Percentiles rank a stretch among this genome's conserved stretches.
phyloP scores from a whole-genome alignment of 345 rosid species.

The Eucalyptus sp. region DNA sequence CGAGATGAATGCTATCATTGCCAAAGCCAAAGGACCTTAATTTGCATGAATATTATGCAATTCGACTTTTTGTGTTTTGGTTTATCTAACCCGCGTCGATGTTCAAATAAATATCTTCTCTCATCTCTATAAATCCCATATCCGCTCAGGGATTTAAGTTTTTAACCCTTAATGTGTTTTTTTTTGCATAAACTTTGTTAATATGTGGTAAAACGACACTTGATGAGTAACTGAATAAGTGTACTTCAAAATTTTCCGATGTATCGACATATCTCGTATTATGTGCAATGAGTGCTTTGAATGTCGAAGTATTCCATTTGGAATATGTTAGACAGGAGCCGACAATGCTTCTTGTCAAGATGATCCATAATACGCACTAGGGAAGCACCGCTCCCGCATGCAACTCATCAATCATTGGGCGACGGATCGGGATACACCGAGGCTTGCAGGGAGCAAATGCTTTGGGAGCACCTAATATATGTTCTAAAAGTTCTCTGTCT shows the following conservation, averaged over 20 bases:
- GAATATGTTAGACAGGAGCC: not conserved
- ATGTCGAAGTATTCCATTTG: not conserved
- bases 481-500: not conserved
- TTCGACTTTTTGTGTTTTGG: not conserved
- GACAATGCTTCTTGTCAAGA: not conserved
- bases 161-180: not conserved
- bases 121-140: not conserved
- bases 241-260: fast-evolving
- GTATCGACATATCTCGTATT: not conserved
- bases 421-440: not conserved
- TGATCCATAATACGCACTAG: not conserved
- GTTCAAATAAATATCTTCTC: not conserved
- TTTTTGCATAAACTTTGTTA: not conserved
- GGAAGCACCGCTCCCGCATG: not conserved
- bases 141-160: not conserved
- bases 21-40: not conserved
- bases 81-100: not conserved
- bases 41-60: not conserved
- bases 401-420: not conserved
- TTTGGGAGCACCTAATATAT: not conserved
- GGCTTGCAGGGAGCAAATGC: not conserved
- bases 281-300: not conserved
- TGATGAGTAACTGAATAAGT: not conserved
- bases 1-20: not conserved
- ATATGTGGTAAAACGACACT: not conserved